Evolutionary conservation across 2,329 filamentous ascomycete species (phyloP), one percentile per base, ranked within the genome.

Genomic region (Aspergillus sojae): DNA sequence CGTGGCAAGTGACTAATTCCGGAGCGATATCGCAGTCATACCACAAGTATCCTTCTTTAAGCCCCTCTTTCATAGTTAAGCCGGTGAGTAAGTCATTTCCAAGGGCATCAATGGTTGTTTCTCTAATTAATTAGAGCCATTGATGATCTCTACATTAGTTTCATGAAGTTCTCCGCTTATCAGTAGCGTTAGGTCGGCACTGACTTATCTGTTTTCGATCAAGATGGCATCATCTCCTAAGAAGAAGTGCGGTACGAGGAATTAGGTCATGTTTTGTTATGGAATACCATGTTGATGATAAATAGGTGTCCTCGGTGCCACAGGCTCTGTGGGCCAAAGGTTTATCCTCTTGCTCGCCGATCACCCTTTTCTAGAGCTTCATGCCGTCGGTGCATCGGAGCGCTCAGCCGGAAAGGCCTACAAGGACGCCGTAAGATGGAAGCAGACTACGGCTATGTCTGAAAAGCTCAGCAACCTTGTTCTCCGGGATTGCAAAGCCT

Each of bases 371-470:
- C 91, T 98, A 73, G 88, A 88, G 67, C 89, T 98, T 62, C 91
- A 95, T 68, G 93, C 93, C 63, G 88, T 98, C 57, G 95, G 95
- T 67, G 95, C 95, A 41, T 97, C 93, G 21, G 88, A 92, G 63
- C 88, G 92, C 63, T 97, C 93, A 11, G 93, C 92, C 7, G 94
- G 94, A 74, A 97, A 97, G 85, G 91, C 90, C 76, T 98, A 98
- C 84, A 91, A 90, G 79, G 93, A 97, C 86, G 94, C 94, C 45
- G 94, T 96, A 67, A 88, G 88, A 72, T 98, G 95, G 95, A 97
- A 97, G 85, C 94, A 98, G 82, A 86, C 91, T 11, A 82, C 87
- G 62, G 91, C 93, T 60, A 96, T 97, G 86, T 90, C 90, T 50
- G 84, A 89, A 67, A 84, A 84, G 67, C 81, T 96, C 63, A 92